Percentiles rank a stretch among this genome's conserved stretches.
phyloP scores from a whole-genome alignment of 2,329 filamentous ascomycete species.

The Aspergillus japonicus region DNA sequence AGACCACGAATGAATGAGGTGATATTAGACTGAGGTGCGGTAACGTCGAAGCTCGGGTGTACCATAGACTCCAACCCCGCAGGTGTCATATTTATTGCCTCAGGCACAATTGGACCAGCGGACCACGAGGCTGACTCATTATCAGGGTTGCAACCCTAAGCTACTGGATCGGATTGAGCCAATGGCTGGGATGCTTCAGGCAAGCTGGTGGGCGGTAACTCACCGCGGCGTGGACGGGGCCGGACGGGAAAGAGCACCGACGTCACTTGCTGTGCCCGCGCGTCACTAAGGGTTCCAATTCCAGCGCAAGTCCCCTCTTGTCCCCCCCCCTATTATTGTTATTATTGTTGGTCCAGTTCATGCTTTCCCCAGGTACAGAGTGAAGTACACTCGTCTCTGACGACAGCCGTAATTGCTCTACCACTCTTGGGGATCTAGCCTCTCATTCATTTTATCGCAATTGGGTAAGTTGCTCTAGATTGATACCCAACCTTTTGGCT shows the following conservation, averaged over 20 bases:
- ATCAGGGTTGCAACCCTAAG: conserved; percentile 27
- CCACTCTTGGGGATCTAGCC: background rate
- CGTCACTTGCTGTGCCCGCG: conserved; percentile 25
- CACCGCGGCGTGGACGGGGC: background rate
- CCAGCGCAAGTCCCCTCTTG: conserved; percentile 5
- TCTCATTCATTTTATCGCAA: conserved; percentile 7
- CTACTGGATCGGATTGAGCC: conserved; percentile 5
- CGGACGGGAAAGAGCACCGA: conserved; percentile 18
- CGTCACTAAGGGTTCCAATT: conserved; percentile 11
- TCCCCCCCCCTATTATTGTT: conserved; percentile 8
- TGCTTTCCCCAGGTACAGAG: conserved; percentile 14
- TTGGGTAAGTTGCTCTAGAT: conserved; percentile 12
- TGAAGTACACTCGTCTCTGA: conserved; percentile 3
- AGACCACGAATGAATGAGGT: conserved; percentile 34
- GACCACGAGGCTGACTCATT: conserved; percentile 14
- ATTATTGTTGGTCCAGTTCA: conserved; percentile 5
- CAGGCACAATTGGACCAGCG: conserved; percentile 24
- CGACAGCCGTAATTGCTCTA: background rate
- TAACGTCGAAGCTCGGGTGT: conserved; percentile 25
- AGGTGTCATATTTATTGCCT: conserved; percentile 24
- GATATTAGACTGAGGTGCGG: conserved; percentile 36
- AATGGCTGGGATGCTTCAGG: no score
- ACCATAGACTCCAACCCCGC: conserved; percentile 29
- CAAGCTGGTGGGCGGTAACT: background rate
- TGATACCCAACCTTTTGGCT: conserved; percentile 13